Evolutionary conservation across 2,329 filamentous ascomycete genomes (phyloP).

Genomic region (Trichoderma koningiopsis): DNA sequence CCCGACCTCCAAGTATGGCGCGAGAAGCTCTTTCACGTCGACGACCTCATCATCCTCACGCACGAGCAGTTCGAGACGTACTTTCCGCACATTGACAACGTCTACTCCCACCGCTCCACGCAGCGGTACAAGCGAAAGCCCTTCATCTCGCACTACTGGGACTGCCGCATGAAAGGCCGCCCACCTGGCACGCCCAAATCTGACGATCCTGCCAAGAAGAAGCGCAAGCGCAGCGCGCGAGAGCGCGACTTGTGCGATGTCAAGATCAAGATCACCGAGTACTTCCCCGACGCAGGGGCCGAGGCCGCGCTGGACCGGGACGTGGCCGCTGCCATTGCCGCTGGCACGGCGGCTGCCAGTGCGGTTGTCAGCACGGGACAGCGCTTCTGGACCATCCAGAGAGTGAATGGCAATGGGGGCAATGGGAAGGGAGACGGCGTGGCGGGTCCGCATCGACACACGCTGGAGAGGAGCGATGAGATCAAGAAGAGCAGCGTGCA

Average conservation of each 20-base stretch:
- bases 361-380: slow-evolving; percentile 45
- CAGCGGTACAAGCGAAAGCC: slow-evolving; percentile 79
- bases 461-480: slow-evolving; percentile 71
- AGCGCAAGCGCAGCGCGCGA: slow-evolving; percentile 73
- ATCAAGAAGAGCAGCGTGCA: slow-evolving; percentile 81
- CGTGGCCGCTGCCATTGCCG: slow-evolving; percentile 27
- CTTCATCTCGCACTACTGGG: slow-evolving; percentile 84
- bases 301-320: slow-evolving; percentile 32
- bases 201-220: slow-evolving; percentile 79
- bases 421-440: slow-evolving; percentile 72
- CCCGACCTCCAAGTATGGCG: slow-evolving; percentile 67
- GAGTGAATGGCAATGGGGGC: slow-evolving; percentile 74
- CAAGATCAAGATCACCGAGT: slow-evolving; percentile 84
- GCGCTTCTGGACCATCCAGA: slow-evolving; percentile 72
- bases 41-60: slow-evolving; percentile 70
- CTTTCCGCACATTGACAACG: slow-evolving; percentile 81
- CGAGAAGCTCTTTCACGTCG: slow-evolving; percentile 72
- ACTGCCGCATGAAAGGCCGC: slow-evolving; percentile 78
- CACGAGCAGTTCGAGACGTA: slow-evolving; percentile 81
- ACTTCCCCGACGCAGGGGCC: slow-evolving; percentile 60
- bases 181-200: slow-evolving; percentile 79
- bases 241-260: slow-evolving; percentile 81
- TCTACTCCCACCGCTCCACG: slow-evolving; percentile 82
- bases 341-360: slow-evolving; percentile 6
- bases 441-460: slow-evolving; percentile 73